Conservation (phyloP, 2,329 filamentous ascomycete genomes). For the Lithohypha guttulata region DNA sequence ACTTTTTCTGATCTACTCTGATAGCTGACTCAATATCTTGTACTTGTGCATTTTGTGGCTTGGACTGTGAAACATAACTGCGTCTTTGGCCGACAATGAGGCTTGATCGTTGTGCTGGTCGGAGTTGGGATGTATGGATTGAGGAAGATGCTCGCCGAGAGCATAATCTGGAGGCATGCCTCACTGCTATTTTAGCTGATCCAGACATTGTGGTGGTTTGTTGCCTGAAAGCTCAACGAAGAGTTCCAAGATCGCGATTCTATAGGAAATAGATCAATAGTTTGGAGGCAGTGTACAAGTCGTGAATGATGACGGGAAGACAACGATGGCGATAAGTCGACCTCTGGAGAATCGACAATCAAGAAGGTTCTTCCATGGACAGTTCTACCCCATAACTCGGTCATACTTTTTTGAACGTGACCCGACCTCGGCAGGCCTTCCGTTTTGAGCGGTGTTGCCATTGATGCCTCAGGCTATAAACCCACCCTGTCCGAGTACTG, state of each 20-base stretch:
- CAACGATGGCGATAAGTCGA: not conserved
- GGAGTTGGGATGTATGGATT: slow-evolving; percentile 24
- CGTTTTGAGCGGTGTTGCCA: too few species aligned
- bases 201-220: slow-evolving; percentile 43
- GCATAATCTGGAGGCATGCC: slow-evolving; percentile 59
- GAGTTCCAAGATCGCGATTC: slow-evolving; percentile 4
- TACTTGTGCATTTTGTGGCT: slow-evolving; percentile 68
- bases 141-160: slow-evolving; percentile 40
- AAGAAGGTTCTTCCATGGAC: not conserved
- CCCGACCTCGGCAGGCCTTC: too few species aligned
- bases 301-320: not conserved
- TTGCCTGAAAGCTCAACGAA: slow-evolving; percentile 5
- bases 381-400: too few species aligned
- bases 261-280: not conserved
- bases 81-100: slow-evolving; percentile 37
- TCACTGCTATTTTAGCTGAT: slow-evolving; percentile 57
- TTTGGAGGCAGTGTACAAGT: not conserved
- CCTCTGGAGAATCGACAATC: not conserved
- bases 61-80: slow-evolving; percentile 75
- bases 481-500: too few species aligned
- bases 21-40: slow-evolving; percentile 66
- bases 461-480: too few species aligned
- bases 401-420: too few species aligned
- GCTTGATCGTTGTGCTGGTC: slow-evolving; percentile 30
- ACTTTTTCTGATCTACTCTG: slow-evolving; percentile 74